Evolutionary conservation across 139 green algal species (phyloP).

Genomic region (Chlamydomonas applanata): DNA sequence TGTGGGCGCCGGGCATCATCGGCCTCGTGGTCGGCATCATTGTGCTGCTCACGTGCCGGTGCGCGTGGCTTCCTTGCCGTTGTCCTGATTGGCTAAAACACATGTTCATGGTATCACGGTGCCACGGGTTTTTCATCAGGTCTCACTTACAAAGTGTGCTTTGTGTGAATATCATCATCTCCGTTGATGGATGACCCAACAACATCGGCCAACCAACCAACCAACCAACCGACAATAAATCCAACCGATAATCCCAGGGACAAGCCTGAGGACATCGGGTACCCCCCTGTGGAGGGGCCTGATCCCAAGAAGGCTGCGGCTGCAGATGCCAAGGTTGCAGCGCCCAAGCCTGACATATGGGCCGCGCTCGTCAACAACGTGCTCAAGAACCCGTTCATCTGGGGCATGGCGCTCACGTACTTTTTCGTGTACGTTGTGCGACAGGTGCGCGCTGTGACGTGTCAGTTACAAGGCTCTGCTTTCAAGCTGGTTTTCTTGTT

Average conservation of each 20-base stretch:
- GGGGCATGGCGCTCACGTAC: conserved; percentile 92
- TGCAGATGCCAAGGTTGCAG: conserved; percentile 9
- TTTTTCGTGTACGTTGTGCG: conserved; percentile 96
- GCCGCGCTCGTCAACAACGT: conserved; percentile 80
- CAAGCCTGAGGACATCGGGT: conserved; percentile 77
- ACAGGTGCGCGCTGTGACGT: conserved; percentile 54
- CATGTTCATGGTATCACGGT: no score
- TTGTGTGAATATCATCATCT: no score
- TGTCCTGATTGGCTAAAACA: no score
- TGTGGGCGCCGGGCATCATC: conserved; percentile 89
- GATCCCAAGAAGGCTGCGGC: conserved; percentile 3
- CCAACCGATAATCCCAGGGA: conserved; percentile 62
- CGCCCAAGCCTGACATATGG: conserved; percentile 59
- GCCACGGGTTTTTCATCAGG: no score
- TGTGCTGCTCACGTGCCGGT: conserved; percentile 63
- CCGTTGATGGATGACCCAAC: no score
- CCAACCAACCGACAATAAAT: no score
- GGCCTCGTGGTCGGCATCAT: conserved; percentile 74
- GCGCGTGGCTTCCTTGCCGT: no score
- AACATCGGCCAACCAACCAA: no score
- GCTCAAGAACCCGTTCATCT: conserved; percentile 90
- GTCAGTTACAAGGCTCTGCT: no score
- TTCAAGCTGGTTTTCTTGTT: no score
- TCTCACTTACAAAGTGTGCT: no score
- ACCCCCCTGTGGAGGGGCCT: conserved; percentile 66